Evolutionary conservation across 371 early-diverging fungal species (phyloP), one percentile per base, ranked within the genome.

Genomic region (Fennellomyces sp.): DNA sequence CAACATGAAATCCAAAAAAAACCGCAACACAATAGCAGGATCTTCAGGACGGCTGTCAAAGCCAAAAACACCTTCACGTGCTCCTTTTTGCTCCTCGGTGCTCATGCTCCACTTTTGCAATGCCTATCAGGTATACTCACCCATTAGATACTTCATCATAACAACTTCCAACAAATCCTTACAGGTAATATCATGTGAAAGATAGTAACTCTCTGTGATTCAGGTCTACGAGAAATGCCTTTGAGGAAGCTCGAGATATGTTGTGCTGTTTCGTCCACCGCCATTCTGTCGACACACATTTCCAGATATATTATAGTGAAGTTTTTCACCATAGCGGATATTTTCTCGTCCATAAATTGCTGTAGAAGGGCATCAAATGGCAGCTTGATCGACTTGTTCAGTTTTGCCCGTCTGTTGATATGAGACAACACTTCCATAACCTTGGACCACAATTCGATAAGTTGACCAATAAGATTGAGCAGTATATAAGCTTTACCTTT

Each of bases 341-440:
- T 60, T 39, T 67, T 59, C 6, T 65, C 45, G 62, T 81, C 52
- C 27, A 63, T 58, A 53, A 80, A 84, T 50, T 87, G 83, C 10
- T 75, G 66, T 19, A 85, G 63, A 3, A 94, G 68, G 1, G 84
- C 59, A 0, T 71, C 72, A 0, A 88, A 75, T 0, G 94, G 95
- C 17, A 94, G 64, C 45, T 75, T 77, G 47, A 93, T 80, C 2
- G 56, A 63, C 4, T 75, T 64, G 54, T 82, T 85, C 13, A 91
- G 56, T 52, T 89, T 87, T 42, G 92, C 76, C 48, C 94, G 83
- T 60, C 91, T 92, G 64, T 88, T 91, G 65, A 94, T 84, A 60
- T 95, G 96, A 5, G 88, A 80, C 26, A 94, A 79, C 25, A 96
- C 79, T 8, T 76, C 78, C 65, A 92, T 85, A 33, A 92, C 91